Percentiles rank a stretch among this genome's conserved stretches.
Evolutionary conservation across 257 asterid species (phyloP).

Genomic region (Solanum infundibuliforme): DNA sequence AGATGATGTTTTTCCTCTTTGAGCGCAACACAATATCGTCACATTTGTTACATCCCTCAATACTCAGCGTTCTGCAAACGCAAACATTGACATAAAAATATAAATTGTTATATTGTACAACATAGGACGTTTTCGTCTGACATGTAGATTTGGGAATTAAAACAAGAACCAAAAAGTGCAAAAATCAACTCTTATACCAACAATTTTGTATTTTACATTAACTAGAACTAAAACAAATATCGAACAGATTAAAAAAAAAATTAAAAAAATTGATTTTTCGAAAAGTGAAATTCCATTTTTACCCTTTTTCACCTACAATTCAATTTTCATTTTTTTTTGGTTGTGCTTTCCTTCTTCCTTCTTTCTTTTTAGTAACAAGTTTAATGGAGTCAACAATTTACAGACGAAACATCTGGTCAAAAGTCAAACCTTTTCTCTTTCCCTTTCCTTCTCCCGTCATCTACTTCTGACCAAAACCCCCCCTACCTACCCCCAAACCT

Average conservation of each 20-base stretch:
- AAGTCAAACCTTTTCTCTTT: neutral
- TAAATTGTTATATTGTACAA: too few relatives aligned
- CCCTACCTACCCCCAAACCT: neutral
- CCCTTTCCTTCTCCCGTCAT: neutral
- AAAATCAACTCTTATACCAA: neutral
- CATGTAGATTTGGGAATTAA: neutral
- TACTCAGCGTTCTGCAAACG: too few relatives aligned
- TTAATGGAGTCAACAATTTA: neutral
- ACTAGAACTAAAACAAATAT: neutral
- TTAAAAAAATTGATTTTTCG: neutral
- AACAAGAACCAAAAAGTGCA: neutral
- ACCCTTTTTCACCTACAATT: neutral
- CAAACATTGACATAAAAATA: too few relatives aligned
- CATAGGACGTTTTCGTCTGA: fast-evolving
- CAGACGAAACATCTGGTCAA: neutral
- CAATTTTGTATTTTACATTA: neutral
- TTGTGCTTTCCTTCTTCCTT: neutral
- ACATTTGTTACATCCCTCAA: neutral
- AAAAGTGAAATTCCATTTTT: neutral
- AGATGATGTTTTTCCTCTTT: fast-evolving
- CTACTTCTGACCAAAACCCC: neutral
- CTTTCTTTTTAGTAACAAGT: neutral
- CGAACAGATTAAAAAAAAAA: neutral
- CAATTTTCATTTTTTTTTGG: neutral
- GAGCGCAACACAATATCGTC: too few relatives aligned